Base-by-base conservation (phyloP, 1,139 yeast species). In the Kodamaea alishanica region DNA sequence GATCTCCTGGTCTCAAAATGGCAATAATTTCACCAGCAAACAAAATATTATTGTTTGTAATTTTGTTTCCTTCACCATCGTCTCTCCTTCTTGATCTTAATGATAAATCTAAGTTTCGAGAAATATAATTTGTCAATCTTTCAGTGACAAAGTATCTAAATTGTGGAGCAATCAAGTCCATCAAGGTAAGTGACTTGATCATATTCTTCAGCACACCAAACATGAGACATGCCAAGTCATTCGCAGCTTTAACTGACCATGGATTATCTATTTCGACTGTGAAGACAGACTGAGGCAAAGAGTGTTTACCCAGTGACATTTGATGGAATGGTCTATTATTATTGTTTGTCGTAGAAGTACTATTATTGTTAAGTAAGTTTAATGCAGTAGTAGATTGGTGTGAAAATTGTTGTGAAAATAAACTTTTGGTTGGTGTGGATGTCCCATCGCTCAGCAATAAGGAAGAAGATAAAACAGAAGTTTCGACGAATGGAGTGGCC, bases 141-240 rank as follows among this genome's bases (percentile, higher is more conserved):
- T 77, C 77, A 28, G 78, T 60, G 4, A 84, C 89, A 52, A 84
- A 79, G 48, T 75, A 75, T 47, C 88, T 69, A 38, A 84, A 81
- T 50, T 84, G 83, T 0, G 86, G 83, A 9, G 89, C 86, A 27
- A 89, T 79, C 45, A 88, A 70, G 56, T 87, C 95, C 67, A 86
- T 69, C 32, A 90, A 68, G 1, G 88, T 77, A 38, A 84, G 61
- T 11, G 81, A 73, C 34, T 75, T 73, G 35, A 89, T 68, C 35
- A 83, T 81, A 26, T 68, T 70, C 52, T 81, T 79, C 43, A 86
- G 79, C 8, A 85, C 79, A 11, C 96, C 97, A 65, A 89, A 86
- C 69, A 86, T 81, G 47, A 88, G 70, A 55, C 95, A 85, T 0
- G 96, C 96, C 50, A 88, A 68, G 60, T 90, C 97, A 55, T 90